These are phyloP conservation scores for Mortierella polycephala DNA, from an alignment of 371 early-diverging fungal species.

Conservation along the genomic window DNA sequence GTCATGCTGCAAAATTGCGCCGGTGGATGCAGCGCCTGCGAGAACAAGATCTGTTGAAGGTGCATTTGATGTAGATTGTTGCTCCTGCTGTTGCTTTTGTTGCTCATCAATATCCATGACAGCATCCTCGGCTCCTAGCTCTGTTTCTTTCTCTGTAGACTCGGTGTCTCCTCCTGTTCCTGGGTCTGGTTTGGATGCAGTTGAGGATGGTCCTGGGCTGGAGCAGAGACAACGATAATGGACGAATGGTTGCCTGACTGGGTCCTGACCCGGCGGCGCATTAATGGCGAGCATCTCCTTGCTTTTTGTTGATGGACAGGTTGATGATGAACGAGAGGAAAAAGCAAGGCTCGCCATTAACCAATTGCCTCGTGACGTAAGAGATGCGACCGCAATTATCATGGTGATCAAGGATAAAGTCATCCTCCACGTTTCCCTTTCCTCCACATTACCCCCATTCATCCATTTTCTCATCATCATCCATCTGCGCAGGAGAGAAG, in stretches of 20 bases:
- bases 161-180: conserved; percentile 6
- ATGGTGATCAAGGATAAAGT: too few relatives aligned
- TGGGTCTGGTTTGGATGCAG: conserved; percentile 11
- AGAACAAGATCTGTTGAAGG: conserved; percentile 16
- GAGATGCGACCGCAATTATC: conserved; percentile 7
- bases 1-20: neutral
- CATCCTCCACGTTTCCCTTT: neutral
- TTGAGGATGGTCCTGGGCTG: conserved; percentile 33
- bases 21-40: neutral
- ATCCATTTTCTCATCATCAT: neutral
- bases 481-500: neutral
- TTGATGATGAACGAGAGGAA: neutral
- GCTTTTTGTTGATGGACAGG: neutral
- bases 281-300: conserved; percentile 43
- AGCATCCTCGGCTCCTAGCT: neutral
- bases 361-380: conserved; percentile 16
- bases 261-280: conserved; percentile 48
- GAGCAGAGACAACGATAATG: conserved; percentile 55
- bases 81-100: conserved; percentile 1
- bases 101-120: neutral
- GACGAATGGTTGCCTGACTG: conserved; percentile 38
- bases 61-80: neutral
- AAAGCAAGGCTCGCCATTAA: neutral
- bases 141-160: neutral
- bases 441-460: conserved; percentile 1